phyloP scores from a whole-genome alignment of 768 basidiomycete genomes.

The Artomyces pyxidatus region DNA sequence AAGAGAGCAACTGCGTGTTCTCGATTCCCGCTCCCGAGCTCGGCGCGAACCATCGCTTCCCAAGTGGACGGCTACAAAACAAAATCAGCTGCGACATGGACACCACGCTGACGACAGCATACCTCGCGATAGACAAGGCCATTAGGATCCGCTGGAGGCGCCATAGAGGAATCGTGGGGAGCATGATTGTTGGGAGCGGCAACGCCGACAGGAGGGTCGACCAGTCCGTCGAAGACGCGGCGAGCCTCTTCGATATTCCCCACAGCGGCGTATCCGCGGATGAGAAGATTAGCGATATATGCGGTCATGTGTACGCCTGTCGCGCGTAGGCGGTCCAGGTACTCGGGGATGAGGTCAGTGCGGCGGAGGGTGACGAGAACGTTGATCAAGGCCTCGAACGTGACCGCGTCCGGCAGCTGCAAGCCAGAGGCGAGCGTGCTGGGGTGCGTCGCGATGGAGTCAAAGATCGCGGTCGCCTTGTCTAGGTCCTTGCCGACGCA shows the following conservation, averaged over 20 bases:
- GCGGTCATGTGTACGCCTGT: conserved; percentile 83
- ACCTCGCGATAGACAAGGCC: conserved; percentile 82
- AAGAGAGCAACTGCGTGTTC: conserved; percentile 62
- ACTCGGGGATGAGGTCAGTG: conserved; percentile 66
- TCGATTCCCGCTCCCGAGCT: conserved; percentile 71
- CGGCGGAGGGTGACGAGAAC: conserved; percentile 73
- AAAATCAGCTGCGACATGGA: background rate
- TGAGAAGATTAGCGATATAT: conserved; percentile 86
- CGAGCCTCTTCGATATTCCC: conserved; percentile 69
- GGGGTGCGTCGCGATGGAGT: conserved; percentile 55
- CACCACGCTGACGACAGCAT: conserved; percentile 18
- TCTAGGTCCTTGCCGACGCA: conserved; percentile 70
- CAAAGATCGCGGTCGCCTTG: conserved; percentile 69
- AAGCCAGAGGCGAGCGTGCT: conserved; percentile 26
- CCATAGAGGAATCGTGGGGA: conserved; percentile 45
- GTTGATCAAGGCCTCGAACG: conserved; percentile 87
- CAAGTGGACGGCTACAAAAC: conserved; percentile 72
- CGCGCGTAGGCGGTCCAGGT: conserved; percentile 50
- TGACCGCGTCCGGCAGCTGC: conserved; percentile 66
- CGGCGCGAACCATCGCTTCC: conserved; percentile 93
- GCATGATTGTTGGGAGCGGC: conserved; percentile 88
- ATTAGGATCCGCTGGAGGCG: conserved; percentile 28
- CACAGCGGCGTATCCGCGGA: conserved; percentile 60
- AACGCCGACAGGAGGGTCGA: conserved; percentile 74
- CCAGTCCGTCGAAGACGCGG: conserved; percentile 68